Evolutionary conservation across 495 filamentous ascomycete genomes (phyloP).

Genomic region (Platismatia glauca): DNA sequence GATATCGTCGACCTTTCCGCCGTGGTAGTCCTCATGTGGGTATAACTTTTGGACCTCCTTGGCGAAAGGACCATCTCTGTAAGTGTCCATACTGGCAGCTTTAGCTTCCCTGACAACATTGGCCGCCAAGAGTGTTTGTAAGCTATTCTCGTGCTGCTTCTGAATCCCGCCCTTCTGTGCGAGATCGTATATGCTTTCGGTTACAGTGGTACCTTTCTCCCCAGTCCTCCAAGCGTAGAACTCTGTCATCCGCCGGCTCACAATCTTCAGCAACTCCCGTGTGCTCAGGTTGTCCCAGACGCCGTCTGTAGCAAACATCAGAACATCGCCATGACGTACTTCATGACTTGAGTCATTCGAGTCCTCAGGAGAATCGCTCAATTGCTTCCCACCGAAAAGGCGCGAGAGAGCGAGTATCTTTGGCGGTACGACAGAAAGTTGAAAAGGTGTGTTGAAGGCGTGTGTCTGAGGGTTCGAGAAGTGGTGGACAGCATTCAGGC

Average conservation of each 20-base stretch:
- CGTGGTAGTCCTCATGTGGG: slow-evolving; percentile 71
- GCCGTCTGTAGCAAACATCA: slow-evolving; percentile 87
- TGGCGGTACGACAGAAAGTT: slow-evolving; percentile 80
- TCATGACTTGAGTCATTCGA: slow-evolving; percentile 66
- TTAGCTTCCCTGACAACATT: slow-evolving; percentile 76
- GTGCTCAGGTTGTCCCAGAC: slow-evolving; percentile 96
- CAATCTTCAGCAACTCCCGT: slow-evolving; percentile 72
- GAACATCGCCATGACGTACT: slow-evolving; percentile 80
- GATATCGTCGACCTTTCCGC: slow-evolving; percentile 90
- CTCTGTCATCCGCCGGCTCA: slow-evolving; percentile 63
- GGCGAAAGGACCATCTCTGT: slow-evolving; percentile 83
- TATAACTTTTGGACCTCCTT: slow-evolving; percentile 83
- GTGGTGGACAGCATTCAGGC: slow-evolving; percentile 72
- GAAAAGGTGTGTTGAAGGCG: slow-evolving; percentile 94
- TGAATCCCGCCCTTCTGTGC: slow-evolving; percentile 39
- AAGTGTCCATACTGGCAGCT: slow-evolving; percentile 64
- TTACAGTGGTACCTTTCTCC: slow-evolving; percentile 49
- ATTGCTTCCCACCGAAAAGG: slow-evolving; percentile 69
- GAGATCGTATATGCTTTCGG: slow-evolving; percentile 42
- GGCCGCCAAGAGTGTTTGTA: slow-evolving; percentile 70
- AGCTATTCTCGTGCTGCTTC: slow-evolving; percentile 31
- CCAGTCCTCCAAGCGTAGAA: slow-evolving; percentile 63
- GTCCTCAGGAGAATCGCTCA: slow-evolving; percentile 74
- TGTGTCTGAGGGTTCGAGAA: slow-evolving; percentile 84
- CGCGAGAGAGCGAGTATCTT: slow-evolving; percentile 65